Base-by-base conservation (phyloP, 2,329 filamentous ascomycete species). In the Neofusicoccum umdonicola region DNA sequence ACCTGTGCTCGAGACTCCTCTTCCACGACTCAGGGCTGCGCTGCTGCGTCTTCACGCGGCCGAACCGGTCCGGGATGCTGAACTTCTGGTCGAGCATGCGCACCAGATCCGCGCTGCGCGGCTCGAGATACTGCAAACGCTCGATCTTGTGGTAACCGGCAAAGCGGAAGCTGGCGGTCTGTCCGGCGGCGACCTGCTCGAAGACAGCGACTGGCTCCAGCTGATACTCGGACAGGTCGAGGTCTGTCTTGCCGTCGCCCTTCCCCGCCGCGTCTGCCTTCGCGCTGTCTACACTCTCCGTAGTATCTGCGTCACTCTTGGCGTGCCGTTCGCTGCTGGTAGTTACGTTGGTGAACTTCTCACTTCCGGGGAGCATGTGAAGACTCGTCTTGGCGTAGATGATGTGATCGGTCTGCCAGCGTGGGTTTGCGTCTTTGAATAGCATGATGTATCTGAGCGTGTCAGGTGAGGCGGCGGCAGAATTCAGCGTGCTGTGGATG, bases 51-150 rank as follows among this genome's bases (percentile, higher is more conserved):
- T 64, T 57, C 3, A 67, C 58, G 22, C 68, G 67, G 22, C 69
- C 68, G 34, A 39, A 58, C 11, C 62, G 42, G 47, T 72, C 69
- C 6, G 50, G 41, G 12, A 41, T 57, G 34, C 63, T 65, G 70
- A 70, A 74, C 64, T 75, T 74, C 66, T 74, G 71, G 61, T 71
- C 66, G 13, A 75, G 67, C 72, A 73, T 74, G 27, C 67, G 68
- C 3, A 70, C 42, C 2, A 73, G 66, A 27, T 68, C 67, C 8
- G 57, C 52, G 41, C 68, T 71, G 27, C 63, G n/a, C 0, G 73
- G 69, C 35, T 66, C 66, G 7, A 74, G 67, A 22, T 70, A 66
- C 9, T 69, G 64, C 34, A 73, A n/a, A 7, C 63, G 62, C 2
- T 67, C 60, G 44, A 75, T 69, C 12, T 51, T 58, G 64, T 69